Evolutionary conservation across 2,329 filamentous ascomycete species (phyloP).

Genomic region (Thermothelomyces thermophilus): DNA sequence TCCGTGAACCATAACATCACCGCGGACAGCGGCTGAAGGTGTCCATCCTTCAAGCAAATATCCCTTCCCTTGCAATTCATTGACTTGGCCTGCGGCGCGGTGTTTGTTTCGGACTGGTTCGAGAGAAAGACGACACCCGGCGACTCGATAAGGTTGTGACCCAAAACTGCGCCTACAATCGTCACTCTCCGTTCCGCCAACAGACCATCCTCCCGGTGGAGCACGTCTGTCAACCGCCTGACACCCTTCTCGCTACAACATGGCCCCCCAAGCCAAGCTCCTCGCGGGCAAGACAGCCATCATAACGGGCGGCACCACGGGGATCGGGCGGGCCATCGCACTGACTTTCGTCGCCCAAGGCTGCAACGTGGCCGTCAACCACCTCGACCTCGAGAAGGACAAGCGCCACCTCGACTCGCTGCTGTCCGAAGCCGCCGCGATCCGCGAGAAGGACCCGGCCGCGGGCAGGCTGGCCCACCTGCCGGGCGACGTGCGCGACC

Average conservation of each 20-base stretch:
- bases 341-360: constrained; percentile 73
- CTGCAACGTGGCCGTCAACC: constrained; percentile 73
- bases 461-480: constrained; percentile 57
- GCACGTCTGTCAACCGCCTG: too few relatives aligned
- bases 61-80: too few relatives aligned
- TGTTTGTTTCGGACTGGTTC: too few relatives aligned
- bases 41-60: too few relatives aligned
- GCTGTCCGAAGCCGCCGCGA: constrained; percentile 42
- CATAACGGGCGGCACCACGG: constrained; percentile 80
- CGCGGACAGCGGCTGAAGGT: too few relatives aligned
- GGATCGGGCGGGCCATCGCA: constrained; percentile 79
- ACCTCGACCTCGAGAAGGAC: constrained; percentile 56
- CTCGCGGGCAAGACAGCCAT: constrained; percentile 71
- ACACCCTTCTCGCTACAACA: constrained; percentile 20
- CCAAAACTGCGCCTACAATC: too few relatives aligned
- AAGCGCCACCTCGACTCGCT: constrained; percentile 46
- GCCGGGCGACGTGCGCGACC: constrained; percentile 69
- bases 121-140: too few relatives aligned
- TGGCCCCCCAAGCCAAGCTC: constrained; percentile 46
- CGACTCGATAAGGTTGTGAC: too few relatives aligned
- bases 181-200: too few relatives aligned
- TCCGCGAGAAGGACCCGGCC: constrained; percentile 36
- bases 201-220: too few relatives aligned
- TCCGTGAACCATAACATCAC: too few relatives aligned
- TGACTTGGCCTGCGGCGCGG: too few relatives aligned